phyloP scores from a whole-genome alignment of 2,329 filamentous ascomycete species.

The Diaporthe humulicola region DNA sequence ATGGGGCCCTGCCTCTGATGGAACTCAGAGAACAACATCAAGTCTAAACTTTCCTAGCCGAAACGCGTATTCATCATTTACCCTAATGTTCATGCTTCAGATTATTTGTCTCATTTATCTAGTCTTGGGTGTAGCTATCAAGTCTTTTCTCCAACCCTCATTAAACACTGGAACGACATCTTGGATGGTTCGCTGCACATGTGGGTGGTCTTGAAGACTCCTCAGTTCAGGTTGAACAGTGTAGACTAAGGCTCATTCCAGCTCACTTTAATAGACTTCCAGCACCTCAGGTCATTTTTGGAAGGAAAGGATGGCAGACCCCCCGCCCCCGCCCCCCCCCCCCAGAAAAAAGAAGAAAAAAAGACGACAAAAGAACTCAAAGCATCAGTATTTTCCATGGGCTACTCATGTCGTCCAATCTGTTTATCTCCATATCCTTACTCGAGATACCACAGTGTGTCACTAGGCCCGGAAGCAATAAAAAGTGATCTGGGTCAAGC shows the following conservation, averaged over 20 bases:
- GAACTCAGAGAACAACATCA: background rate
- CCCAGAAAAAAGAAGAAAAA: too few relatives aligned
- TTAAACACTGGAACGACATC: background rate
- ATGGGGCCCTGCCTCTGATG: background rate
- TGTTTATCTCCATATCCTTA: background rate
- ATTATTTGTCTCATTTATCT: background rate
- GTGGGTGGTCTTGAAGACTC: background rate
- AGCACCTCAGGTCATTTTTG: too few relatives aligned
- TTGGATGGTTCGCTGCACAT: background rate
- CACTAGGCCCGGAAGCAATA: background rate
- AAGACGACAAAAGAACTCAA: background rate
- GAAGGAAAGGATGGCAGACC: too few relatives aligned
- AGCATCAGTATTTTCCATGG: background rate
- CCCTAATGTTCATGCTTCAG: too few relatives aligned
- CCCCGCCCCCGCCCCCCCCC: too few relatives aligned
- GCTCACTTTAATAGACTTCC: background rate
- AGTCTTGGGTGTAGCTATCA: background rate
- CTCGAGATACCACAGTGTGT: background rate
- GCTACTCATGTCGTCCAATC: background rate
- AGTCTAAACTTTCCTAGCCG: background rate
- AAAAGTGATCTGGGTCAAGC: background rate
- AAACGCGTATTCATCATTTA: background rate
- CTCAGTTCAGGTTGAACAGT: background rate
- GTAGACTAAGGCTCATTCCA: background rate
- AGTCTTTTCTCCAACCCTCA: background rate